A percentile compares a stretch with the other conserved stretches of the same genome.
These are phyloP conservation scores for Millerago galiae DNA, from an alignment of 805 yeast species.

Conservation along the genomic window DNA sequence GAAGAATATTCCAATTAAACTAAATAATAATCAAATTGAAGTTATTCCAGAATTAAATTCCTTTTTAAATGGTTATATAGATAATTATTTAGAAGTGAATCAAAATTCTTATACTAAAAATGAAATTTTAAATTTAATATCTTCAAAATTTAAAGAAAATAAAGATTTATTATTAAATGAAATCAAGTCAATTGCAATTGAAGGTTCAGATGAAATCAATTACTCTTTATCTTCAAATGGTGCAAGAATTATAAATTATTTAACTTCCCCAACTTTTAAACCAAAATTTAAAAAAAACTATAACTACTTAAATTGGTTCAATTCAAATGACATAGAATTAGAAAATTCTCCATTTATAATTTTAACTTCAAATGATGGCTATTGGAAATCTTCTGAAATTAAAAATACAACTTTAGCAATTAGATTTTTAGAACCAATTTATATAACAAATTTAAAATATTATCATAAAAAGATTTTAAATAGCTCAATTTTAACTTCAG, in stretches of 20 bases:
- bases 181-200: conserved; percentile 10
- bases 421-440: conserved; percentile 32
- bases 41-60: conserved; percentile 20
- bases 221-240: conserved; percentile 30
- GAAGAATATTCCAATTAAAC: conserved; percentile 11
- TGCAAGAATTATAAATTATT: conserved; percentile 29
- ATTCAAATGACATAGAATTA: neutral
- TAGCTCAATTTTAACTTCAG: conserved; percentile 32
- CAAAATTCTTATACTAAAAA: conserved; percentile 7
- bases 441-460: conserved; percentile 30
- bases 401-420: conserved; percentile 25
- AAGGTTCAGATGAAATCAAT: conserved; percentile 23
- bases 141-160: conserved; percentile 19
- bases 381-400: conserved; percentile 17
- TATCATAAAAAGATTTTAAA: conserved; percentile 31
- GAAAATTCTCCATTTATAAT: conserved; percentile 18
- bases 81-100: too few relatives aligned
- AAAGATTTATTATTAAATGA: conserved; percentile 17
- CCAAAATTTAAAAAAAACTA: conserved; percentile 10
- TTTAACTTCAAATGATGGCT: conserved; percentile 17
- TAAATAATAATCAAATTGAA: conserved; percentile 11
- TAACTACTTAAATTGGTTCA: neutral
- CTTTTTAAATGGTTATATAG: conserved; percentile 12
- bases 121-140: conserved; percentile 17
- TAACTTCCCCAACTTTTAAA: conserved; percentile 28